Evolutionary conservation across 2,329 filamentous ascomycete species (phyloP).

Genomic region (Fusarium sp.): DNA sequence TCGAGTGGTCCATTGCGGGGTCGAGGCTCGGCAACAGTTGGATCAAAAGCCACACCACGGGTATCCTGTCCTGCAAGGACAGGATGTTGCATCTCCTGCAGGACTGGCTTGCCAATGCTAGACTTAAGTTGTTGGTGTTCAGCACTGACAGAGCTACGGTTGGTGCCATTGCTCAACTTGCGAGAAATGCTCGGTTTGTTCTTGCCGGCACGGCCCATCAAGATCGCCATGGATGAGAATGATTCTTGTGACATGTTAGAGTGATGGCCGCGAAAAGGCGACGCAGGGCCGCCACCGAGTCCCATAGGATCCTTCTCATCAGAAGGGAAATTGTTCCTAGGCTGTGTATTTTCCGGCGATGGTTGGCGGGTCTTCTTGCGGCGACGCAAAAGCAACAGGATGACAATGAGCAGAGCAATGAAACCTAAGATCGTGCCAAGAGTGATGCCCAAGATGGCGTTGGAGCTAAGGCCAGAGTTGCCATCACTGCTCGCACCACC

Average conservation of each 20-base stretch:
- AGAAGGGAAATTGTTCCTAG: conserved; percentile 56
- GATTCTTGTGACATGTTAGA: conserved; percentile 67
- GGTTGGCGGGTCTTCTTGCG: conserved; percentile 60
- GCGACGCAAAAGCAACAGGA: conserved; percentile 71
- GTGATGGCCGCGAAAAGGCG: conserved; percentile 64
- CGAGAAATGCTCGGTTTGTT: conserved; percentile 59
- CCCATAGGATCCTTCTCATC: conserved; percentile 70
- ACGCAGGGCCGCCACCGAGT: conserved; percentile 59
- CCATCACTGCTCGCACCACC: conserved; percentile 44
- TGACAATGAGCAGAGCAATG: conserved; percentile 74
- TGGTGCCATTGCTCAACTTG: conserved; percentile 68
- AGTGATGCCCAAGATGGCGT: conserved; percentile 81
- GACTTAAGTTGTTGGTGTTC: conserved; percentile 73
- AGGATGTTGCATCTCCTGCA: conserved; percentile 56
- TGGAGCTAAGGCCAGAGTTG: conserved; percentile 54
- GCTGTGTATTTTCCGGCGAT: conserved; percentile 58
- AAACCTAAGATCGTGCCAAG: conserved; percentile 85
- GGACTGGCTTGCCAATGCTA: conserved; percentile 71
- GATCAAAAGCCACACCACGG: conserved; percentile 56
- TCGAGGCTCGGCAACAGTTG: conserved; percentile 52
- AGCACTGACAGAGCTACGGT: conserved; percentile 62
- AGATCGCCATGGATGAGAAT: conserved; percentile 73
- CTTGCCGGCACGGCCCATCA: conserved; percentile 71
- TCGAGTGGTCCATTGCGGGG: conserved; percentile 51
- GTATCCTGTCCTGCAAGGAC: conserved; percentile 55